Conservation (phyloP, 176 grass and related monocot species). For the Zea mays region DNA sequence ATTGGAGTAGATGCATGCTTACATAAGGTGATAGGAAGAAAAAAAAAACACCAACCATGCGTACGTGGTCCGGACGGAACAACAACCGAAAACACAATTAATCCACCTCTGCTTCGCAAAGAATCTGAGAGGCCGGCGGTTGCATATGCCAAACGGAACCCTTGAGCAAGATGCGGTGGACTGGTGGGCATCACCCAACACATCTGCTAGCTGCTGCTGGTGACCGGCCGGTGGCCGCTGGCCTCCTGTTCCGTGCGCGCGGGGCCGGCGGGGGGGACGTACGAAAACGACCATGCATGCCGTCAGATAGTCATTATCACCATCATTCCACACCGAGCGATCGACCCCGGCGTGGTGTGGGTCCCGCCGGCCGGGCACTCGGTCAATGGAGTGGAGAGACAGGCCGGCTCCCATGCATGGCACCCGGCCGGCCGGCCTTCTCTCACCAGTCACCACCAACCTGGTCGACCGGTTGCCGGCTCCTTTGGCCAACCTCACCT, state of each 20-base stretch:
- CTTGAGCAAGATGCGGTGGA: not conserved
- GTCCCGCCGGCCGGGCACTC: not conserved
- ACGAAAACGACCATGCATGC: conserved; percentile 35
- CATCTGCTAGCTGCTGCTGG: not conserved
- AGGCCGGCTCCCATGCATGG: conserved; percentile 4
- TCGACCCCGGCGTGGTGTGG: conserved; percentile 8
- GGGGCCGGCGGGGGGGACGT: not conserved
- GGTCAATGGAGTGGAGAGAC: not conserved
- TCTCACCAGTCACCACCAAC: conserved; percentile 2
- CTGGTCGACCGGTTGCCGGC: conserved; percentile 45
- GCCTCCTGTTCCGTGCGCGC: conserved; percentile 1
- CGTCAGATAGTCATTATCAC: conserved; percentile 45
- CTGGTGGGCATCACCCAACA: not conserved
- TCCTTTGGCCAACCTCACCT: conserved; percentile 9
- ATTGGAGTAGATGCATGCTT: no score
- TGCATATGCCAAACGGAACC: no score
- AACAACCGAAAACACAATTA: no score
- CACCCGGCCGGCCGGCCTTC: not conserved
- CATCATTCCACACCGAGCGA: not conserved
- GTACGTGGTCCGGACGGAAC: no score
- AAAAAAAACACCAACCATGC: no score
- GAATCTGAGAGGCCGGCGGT: no score
- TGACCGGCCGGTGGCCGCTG: not conserved
- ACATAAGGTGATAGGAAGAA: no score
- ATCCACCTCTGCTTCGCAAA: no score